phyloP scores from a whole-genome alignment of 2,329 filamentous ascomycete species.

The Laburnicola sp. region DNA sequence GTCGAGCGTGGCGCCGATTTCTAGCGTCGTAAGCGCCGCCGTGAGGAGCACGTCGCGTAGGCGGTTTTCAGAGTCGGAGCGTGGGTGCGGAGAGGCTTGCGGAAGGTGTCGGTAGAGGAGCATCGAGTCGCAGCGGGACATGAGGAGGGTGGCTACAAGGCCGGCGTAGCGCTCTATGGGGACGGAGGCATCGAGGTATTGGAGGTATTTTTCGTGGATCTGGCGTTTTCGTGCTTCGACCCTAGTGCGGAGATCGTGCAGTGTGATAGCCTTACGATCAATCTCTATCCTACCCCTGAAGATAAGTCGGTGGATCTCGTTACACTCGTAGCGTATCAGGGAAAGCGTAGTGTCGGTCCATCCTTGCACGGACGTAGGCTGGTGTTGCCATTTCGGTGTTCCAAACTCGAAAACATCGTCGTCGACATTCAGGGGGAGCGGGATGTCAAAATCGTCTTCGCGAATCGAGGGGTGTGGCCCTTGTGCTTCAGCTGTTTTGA shows the following conservation, averaged over 20 bases:
- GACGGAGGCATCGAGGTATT: slow-evolving; percentile 36
- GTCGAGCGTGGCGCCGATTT: slow-evolving; percentile 46
- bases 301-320: slow-evolving; percentile 44
- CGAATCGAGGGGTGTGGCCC: slow-evolving; percentile 44
- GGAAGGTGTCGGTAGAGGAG: slow-evolving; percentile 45
- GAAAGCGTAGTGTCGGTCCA: slow-evolving; percentile 44
- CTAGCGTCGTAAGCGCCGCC: slow-evolving; percentile 42
- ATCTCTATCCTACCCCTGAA: slow-evolving; percentile 45
- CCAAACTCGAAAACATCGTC: slow-evolving; percentile 46
- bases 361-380: slow-evolving; percentile 33
- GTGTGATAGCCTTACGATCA: slow-evolving; percentile 42
- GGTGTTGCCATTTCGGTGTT: slow-evolving; percentile 39
- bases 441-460: slow-evolving; percentile 43
- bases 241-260: slow-evolving; percentile 41
- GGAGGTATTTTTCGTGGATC: slow-evolving; percentile 41
- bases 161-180: slow-evolving; percentile 45
- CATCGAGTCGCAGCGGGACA: slow-evolving; percentile 46
- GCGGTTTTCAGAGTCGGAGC: slow-evolving; percentile 42
- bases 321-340: slow-evolving; percentile 44
- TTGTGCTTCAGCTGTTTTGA: slow-evolving; percentile 45
- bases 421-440: slow-evolving; percentile 42
- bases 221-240: slow-evolving; percentile 42
- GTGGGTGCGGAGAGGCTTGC: slow-evolving; percentile 37
- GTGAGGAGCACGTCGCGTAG: slow-evolving; percentile 43
- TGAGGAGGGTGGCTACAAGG: slow-evolving; percentile 42